Conservation (phyloP, 75 land plant species). For the Sequoia sempervirens region DNA sequence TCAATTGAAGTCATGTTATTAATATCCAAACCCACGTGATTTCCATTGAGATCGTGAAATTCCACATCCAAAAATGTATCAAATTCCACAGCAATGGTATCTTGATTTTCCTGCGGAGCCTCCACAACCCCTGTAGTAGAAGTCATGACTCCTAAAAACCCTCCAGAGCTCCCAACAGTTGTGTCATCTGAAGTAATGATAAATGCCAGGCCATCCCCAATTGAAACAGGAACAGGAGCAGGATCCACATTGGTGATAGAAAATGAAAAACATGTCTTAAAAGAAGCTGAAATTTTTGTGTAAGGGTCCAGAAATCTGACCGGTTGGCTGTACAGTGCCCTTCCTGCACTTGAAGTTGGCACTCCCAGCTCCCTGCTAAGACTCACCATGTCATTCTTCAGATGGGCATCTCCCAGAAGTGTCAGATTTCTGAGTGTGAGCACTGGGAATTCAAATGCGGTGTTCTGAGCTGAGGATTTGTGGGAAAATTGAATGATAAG, state of each 20-base stretch:
- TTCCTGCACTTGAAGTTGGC: constrained; percentile 72
- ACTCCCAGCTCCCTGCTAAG: constrained; percentile 60
- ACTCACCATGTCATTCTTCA: constrained; percentile 47
- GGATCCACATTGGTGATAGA: constrained; percentile 60
- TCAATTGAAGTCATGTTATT: constrained; percentile 50
- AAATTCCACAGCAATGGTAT: constrained; percentile 73
- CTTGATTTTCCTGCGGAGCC: background rate
- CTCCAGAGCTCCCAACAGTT: constrained; percentile 63
- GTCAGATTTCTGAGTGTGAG: constrained; percentile 47
- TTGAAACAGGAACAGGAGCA: constrained; percentile 64
- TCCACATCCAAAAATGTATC: constrained; percentile 74
- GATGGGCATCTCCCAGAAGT: constrained; percentile 68
- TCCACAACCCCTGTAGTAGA: constrained; percentile 1
- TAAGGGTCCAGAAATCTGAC: constrained; percentile 53
- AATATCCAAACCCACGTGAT: constrained; percentile 84
- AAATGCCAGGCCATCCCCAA: constrained; percentile 84
- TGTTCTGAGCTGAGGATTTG: constrained; percentile 8
- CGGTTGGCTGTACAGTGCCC: constrained; percentile 58
- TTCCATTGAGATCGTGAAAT: constrained; percentile 75
- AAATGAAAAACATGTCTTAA: constrained; percentile 83
- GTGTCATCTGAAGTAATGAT: constrained; percentile 58
- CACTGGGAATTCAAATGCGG: constrained; percentile 55
- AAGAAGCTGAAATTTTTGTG: constrained; percentile 45
- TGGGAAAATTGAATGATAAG: background rate
- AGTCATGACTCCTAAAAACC: constrained; percentile 48